phyloP scores from a whole-genome alignment of 225 moss, liverwort and hornwort genomes.

The Antitrichia curtipendula region DNA sequence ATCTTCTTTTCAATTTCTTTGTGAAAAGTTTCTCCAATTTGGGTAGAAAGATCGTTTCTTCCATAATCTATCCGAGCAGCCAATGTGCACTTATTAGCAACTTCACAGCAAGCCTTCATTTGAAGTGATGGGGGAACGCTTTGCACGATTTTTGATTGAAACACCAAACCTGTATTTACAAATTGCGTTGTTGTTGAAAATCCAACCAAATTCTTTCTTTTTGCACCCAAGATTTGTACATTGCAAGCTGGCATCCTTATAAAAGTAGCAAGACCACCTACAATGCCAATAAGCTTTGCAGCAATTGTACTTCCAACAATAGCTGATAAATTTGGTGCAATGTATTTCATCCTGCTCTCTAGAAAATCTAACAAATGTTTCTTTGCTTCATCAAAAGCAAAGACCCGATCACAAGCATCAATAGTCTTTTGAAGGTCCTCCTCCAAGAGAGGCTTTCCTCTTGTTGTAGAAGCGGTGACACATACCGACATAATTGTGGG shows the following conservation, averaged over 20 bases:
- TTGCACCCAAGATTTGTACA: conserved; percentile 64
- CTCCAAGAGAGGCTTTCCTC: conserved; percentile 62
- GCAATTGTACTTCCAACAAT: conserved; percentile 80
- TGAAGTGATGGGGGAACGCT: conserved; percentile 63
- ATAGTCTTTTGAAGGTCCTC: conserved; percentile 62
- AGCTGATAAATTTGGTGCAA: conserved; percentile 67
- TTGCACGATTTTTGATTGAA: conserved; percentile 80
- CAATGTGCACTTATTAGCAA: conserved; percentile 68
- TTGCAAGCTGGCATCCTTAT: conserved; percentile 80
- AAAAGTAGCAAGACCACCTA: conserved; percentile 57
- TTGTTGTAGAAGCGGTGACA: conserved; percentile 69
- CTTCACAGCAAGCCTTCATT: conserved; percentile 51
- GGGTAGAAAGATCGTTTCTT: conserved; percentile 46
- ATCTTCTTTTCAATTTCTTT: conserved; percentile 81
- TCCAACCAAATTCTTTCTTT: conserved; percentile 59
- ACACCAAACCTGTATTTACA: conserved; percentile 61
- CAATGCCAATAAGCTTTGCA: conserved; percentile 77
- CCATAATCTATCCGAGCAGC: conserved; percentile 64
- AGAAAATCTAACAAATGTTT: conserved; percentile 65
- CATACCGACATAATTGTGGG: conserved; percentile 84
- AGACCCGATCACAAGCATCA: conserved; percentile 61
- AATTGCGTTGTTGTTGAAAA: conserved; percentile 65
- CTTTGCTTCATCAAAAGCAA: conserved; percentile 70
- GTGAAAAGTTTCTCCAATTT: conserved; percentile 36
- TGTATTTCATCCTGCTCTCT: conserved; percentile 83